Conservation (phyloP, 164 flowering plant genomes). For the Cinnamomum micranthum region DNA sequence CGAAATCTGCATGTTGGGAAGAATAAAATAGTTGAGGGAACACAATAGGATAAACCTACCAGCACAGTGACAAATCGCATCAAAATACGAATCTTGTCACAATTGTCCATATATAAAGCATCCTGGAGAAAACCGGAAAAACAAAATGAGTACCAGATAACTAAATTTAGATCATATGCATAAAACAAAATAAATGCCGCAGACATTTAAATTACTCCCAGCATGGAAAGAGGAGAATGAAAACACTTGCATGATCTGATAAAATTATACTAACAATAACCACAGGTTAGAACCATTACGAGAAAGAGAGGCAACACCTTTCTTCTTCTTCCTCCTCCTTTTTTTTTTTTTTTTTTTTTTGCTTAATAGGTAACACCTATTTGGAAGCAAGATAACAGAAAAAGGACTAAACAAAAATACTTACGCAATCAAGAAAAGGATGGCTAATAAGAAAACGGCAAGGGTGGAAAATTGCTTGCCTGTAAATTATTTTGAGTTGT, state of each 20-base stretch:
- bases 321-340: no score
- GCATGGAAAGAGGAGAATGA: not conserved
- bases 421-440: not conserved
- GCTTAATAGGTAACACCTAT: no score
- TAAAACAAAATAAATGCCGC: not conserved
- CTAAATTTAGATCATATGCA: not conserved
- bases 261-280: no score
- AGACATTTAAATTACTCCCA: not conserved
- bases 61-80: slow-evolving; percentile 78
- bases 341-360: no score
- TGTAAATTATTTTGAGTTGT: slow-evolving; percentile 59
- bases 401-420: not conserved
- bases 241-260: no score
- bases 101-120: slow-evolving; percentile 61
- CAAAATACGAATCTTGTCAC: slow-evolving; percentile 72
- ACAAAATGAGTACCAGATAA: not conserved
- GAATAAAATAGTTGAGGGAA: not conserved
- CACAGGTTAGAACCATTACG: no score
- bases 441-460: not conserved
- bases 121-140: slow-evolving; percentile 43
- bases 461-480: slow-evolving; percentile 32
- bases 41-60: slow-evolving; percentile 39
- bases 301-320: not conserved
- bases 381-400: slow-evolving; percentile 1
- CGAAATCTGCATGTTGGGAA: not conserved